A percentile compares a stretch with the other conserved stretches of the same genome.
Evolutionary conservation across 129 eudicot species (phyloP).

Genomic region (Helianthus tuberosus): DNA sequence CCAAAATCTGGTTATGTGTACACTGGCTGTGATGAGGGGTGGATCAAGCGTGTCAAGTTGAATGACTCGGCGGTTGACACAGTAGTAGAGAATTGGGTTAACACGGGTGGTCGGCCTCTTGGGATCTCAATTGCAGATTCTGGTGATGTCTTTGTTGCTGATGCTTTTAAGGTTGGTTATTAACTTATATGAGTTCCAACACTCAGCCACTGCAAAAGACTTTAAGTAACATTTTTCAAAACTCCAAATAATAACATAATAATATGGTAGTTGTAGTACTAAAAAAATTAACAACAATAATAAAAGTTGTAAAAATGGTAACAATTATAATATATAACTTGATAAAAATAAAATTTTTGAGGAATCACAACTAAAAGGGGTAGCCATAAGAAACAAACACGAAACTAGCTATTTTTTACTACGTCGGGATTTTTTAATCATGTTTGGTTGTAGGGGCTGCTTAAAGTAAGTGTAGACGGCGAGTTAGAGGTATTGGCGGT

Average conservation of each 20-base stretch:
- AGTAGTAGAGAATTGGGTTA: constrained; percentile 66
- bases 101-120: constrained; percentile 86
- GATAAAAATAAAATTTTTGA: too few species aligned
- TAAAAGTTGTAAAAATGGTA: too few species aligned
- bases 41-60: constrained; percentile 64
- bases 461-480: constrained; percentile 26
- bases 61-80: constrained; percentile 28
- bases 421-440: too few species aligned
- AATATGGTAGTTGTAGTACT: too few species aligned
- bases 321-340: too few species aligned
- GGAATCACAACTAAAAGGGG: too few species aligned
- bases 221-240: too few species aligned
- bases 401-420: neutral
- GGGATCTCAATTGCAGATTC: constrained; percentile 53
- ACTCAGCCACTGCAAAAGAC: too few species aligned
- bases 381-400: too few species aligned
- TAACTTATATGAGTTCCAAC: neutral
- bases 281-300: too few species aligned
- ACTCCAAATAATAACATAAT: too few species aligned
- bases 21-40: constrained; percentile 78
- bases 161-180: constrained; percentile 53
- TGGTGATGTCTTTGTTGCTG: constrained; percentile 62
- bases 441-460: constrained; percentile 22
- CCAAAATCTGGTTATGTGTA: constrained; percentile 43
- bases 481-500: constrained; percentile 19